These are phyloP conservation scores for Trichosporon asahii DNA, from an alignment of 1,284 basidiomycete genomes.

Conservation along the genomic window DNA sequence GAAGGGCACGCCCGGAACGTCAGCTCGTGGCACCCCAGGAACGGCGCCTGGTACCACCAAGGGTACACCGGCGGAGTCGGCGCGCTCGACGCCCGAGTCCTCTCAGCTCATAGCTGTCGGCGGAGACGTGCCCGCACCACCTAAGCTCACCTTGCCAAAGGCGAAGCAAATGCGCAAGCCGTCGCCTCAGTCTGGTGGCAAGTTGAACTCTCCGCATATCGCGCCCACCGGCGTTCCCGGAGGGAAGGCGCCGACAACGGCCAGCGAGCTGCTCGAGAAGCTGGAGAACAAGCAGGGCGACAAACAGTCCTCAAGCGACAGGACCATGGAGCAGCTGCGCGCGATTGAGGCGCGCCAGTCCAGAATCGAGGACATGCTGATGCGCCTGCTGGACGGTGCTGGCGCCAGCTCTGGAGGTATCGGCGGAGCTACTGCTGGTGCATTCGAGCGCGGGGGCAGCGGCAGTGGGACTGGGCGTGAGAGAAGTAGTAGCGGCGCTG, in stretches of 20 bases:
- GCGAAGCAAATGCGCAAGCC: neutral
- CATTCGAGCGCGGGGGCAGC: too few relatives aligned
- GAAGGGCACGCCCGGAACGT: neutral
- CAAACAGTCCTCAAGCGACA: neutral
- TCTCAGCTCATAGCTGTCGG: neutral
- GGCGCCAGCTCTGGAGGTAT: too few relatives aligned
- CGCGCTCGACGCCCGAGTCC: neutral
- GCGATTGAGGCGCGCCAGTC: slow-evolving; percentile 43
- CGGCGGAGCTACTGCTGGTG: too few relatives aligned
- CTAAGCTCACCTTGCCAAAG: neutral
- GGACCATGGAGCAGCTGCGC: slow-evolving; percentile 28
- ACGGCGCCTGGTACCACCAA: neutral
- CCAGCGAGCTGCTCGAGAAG: slow-evolving; percentile 23
- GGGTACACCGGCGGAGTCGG: neutral
- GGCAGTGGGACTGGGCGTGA: neutral
- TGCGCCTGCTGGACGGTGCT: slow-evolving; percentile 14
- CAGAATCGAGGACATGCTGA: slow-evolving; percentile 45
- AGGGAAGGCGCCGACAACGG: slow-evolving; percentile 17
- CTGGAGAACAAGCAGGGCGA: slow-evolving; percentile 13
- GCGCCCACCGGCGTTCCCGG: neutral
- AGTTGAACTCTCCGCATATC: neutral
- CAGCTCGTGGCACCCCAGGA: neutral
- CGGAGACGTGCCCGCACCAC: neutral
- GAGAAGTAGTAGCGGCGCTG: neutral
- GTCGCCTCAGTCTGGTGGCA: neutral